These are phyloP conservation scores for Psidium guajava DNA, from an alignment of 345 rosid genomes.

Conservation along the genomic window DNA sequence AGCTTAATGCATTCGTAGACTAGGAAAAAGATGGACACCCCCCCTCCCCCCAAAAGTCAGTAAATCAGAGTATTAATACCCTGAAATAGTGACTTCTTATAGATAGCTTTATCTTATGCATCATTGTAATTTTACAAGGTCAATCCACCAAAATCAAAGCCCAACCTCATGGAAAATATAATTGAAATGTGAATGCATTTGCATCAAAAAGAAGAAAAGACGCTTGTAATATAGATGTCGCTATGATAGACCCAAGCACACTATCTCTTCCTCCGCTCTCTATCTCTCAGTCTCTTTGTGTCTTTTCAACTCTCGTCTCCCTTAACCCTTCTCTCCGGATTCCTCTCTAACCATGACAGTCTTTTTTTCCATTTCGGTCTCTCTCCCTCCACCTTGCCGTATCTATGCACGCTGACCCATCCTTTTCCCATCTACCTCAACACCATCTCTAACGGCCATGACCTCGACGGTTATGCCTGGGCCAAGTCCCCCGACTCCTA, in stretches of 20 bases:
- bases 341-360: too few relatives aligned
- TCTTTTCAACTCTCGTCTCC: too few relatives aligned
- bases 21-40: not conserved
- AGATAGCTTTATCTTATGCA: not conserved
- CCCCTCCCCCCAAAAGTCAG: too few relatives aligned
- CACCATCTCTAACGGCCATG: slow-evolving; percentile 30
- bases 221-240: not conserved
- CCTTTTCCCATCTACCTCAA: not conserved
- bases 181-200: not conserved
- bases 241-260: not conserved
- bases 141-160: too few relatives aligned
- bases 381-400: slow-evolving; percentile 4
- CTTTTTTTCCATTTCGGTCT: too few relatives aligned
- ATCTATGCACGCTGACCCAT: slow-evolving; percentile 1
- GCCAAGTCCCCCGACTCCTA: slow-evolving; percentile 3
- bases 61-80: not conserved
- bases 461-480: slow-evolving; percentile 1
- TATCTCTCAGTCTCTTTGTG: too few relatives aligned
- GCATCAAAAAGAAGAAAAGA: not conserved
- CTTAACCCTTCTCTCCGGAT: too few relatives aligned
- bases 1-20: not conserved
- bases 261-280: not conserved
- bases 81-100: not conserved
- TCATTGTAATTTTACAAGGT: too few relatives aligned
- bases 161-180: not conserved